Evolutionary conservation across 768 basidiomycete genomes (phyloP), one percentile per base, ranked within the genome.

Genomic region (Nidularia pulvinata): DNA sequence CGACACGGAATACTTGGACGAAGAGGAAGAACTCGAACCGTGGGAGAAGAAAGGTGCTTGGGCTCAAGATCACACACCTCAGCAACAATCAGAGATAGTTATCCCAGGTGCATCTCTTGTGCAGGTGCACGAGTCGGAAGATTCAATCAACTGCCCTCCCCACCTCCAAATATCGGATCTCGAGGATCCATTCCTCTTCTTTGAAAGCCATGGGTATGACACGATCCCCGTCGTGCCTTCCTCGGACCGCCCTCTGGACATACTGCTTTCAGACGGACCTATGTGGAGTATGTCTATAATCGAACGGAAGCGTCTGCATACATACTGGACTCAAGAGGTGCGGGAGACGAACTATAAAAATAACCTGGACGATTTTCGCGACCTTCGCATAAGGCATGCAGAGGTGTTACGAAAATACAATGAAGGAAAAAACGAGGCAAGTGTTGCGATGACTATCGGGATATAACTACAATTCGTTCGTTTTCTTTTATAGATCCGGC

Each of bases 381-480:
- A 59, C 13, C 66, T 77, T 16, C 62, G 69, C 11, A 52, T 57
- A 2, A 59, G 56, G 44, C 68, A 76, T 53, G 58, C 58, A 3
- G 51, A 59, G 0, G 63, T 76, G 0, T 72, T 78, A 14, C 59
- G 65, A 44, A 65, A 67, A 34, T 75, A 80, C 52, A 69, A 74
- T 10, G 73, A 77, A 19, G 78, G 76, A n/a, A 76, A 71, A 51
- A 74, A 85, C 55, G 80, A 88, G 72, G 89, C 87, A 49, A 9
- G 74, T 61, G 37, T 25, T 5, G 25, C 25, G 25, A 19, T 42
- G 39, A 5, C 36, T 34, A 6, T 25, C 16, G 11, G 19, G n/a
- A 11, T 6, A 7, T 32, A 47, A 32, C 33, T 46, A 48, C 32
- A 35, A 39, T 19, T 36, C 25, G 2, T 25, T 33, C 14, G 45